Evolutionary conservation across 306 rosid species (phyloP).

Genomic region (Lathyrus oleraceus): DNA sequence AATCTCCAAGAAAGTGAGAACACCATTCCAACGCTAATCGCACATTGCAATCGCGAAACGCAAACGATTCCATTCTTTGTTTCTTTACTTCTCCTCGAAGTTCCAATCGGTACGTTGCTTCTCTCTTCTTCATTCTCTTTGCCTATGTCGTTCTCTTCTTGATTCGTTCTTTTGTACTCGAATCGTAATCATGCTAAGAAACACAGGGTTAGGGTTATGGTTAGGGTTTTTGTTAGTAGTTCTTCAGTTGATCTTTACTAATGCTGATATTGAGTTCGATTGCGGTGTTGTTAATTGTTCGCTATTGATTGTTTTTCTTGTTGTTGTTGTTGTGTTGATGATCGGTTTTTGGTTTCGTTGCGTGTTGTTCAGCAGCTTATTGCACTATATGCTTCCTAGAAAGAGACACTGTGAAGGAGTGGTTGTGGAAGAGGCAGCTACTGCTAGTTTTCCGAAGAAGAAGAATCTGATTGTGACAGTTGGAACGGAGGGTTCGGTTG

Average conservation of each 20-base stretch:
- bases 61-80: not conserved
- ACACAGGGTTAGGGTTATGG: conserved; percentile 64
- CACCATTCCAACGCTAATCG: conserved; percentile 1
- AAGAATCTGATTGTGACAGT: conserved; percentile 60
- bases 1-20: conserved; percentile 23
- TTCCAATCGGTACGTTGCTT: conserved; percentile 56
- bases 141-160: not conserved
- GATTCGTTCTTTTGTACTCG: conserved; percentile 19
- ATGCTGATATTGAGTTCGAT: not conserved
- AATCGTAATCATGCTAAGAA: conserved; percentile 23
- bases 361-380: conserved; percentile 64
- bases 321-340: conserved; percentile 42
- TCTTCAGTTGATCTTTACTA: conserved; percentile 38
- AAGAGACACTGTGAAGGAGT: conserved; percentile 83
- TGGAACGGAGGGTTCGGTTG: conserved; percentile 51
- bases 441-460: conserved; percentile 35
- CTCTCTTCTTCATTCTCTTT: not conserved
- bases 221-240: conserved; percentile 41
- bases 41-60: too few species aligned
- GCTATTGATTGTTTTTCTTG: conserved; percentile 35
- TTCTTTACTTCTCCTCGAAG: conserved; percentile 17
- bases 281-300: not conserved
- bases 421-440: conserved; percentile 52
- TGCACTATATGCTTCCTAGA: conserved; percentile 94
- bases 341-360: conserved; percentile 45